phyloP scores from a whole-genome alignment of 75 land plant species.

The Cupressus sempervirens region DNA sequence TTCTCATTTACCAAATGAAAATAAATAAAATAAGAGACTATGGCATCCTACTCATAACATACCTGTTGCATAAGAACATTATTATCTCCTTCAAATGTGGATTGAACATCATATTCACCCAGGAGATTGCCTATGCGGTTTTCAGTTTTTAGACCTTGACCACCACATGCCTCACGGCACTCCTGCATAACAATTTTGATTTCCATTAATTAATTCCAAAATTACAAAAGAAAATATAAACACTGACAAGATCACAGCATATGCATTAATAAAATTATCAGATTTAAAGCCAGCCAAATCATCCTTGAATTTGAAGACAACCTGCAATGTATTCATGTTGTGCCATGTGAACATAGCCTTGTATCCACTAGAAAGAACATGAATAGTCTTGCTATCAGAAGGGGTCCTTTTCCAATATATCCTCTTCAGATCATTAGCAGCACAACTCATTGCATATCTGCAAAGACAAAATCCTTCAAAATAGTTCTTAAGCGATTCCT shows the following conservation, averaged over 20 bases:
- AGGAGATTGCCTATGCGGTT: slow-evolving; percentile 76
- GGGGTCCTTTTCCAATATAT: slow-evolving; percentile 65
- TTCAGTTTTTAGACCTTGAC: slow-evolving; percentile 94
- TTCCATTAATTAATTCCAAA: not conserved
- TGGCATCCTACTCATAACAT: not conserved
- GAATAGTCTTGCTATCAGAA: slow-evolving; percentile 67
- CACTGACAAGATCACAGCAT: not conserved
- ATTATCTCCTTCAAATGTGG: slow-evolving; percentile 94
- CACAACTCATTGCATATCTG: slow-evolving; percentile 92
- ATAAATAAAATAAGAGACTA: not conserved
- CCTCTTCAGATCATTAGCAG: slow-evolving; percentile 66
- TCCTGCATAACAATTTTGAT: slow-evolving; percentile 43
- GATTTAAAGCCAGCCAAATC: not conserved
- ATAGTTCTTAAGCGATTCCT: not conserved
- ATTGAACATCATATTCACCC: slow-evolving; percentile 89
- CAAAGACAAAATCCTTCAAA: slow-evolving; percentile 3
- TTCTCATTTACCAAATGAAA: not conserved
- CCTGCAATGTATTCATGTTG: slow-evolving; percentile 88
- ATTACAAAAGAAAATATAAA: not conserved
- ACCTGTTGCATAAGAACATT: slow-evolving; percentile 96
- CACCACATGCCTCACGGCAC: slow-evolving; percentile 98
- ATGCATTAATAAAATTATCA: not conserved
- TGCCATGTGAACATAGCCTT: slow-evolving; percentile 95
- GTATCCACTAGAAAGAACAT: slow-evolving; percentile 92
- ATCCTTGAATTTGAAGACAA: slow-evolving; percentile 12